Evolutionary conservation across 2,329 filamentous ascomycete genomes (phyloP), one percentile per base, ranked within the genome.

Genomic region (Microdochium trichocladiopsis): DNA sequence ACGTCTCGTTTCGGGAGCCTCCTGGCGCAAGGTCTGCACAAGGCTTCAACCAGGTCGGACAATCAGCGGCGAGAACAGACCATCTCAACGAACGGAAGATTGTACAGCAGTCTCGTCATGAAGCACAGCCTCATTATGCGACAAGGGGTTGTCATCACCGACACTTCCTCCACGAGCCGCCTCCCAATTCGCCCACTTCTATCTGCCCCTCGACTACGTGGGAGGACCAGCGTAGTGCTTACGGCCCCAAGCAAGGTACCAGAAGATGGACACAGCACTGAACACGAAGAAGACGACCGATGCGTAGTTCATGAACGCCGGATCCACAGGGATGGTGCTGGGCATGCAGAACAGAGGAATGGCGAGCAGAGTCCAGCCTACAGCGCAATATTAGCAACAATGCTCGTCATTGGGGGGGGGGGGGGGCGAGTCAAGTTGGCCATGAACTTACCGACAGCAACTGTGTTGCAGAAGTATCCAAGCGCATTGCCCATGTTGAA

Each of bases 271-370:
- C 53, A 89, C 76, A 37, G 72, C 49, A 51, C 80, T 77, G 56
- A 87, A 85, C 4, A 75, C 83, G 24, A 86, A 78, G 59, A 90
- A 88, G n/a, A 90, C 86, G 31, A 84, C 86, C 14, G 83, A 83
- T 1, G 86, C 86, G 66, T 88, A 90, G 74, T 90, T 90, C 74
- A 89, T 85, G 37, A 73, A 76, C 18, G 69, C 64, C 5, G 76
- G 58, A 18, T 62, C 67, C 37, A 87, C 82, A 5, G 82, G 82
- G n/a, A 87, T 70, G 45, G 69, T 68, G 0, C 82, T 77, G 1
- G 85, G 86, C 83, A 88, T 87, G 68, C 83, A 90, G 74, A 90
- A 90, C 16, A 90, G 78, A 1, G 86, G 85, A 50, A 89, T 80
- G 33, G 84, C 85, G 51, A 90, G 76, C 14, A 76, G 59, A 51